Base-by-base conservation (phyloP, 306 rosid genomes). In the Luffa acutangula region DNA sequence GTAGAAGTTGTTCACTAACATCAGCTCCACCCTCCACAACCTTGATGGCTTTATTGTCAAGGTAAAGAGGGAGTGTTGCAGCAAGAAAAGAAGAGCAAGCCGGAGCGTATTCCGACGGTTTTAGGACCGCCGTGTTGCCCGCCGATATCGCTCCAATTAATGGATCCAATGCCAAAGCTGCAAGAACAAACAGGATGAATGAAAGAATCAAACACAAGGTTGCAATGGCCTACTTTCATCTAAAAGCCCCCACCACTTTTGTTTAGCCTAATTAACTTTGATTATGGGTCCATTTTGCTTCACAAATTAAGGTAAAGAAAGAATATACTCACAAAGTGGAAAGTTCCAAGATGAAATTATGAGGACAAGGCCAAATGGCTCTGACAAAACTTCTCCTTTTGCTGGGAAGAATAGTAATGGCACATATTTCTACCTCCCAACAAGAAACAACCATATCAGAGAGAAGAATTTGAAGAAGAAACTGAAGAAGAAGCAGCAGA, bases 131-230 rank as follows among this genome's bases (percentile, higher is more conserved):
- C 45, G 79, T 85, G 79, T 93, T 95, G 81, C 99, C 97, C 9
- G 97, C 99, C 33, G 97, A 86, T 85, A 93, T 87, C 54, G 99
- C 99, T 80, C 99, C 99, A 18, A 95, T 87, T 60, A 95, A 21
- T 36, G 99, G 99, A 81, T 95, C 99, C 90, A 95, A 76, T 43
- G 92, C 78, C 81, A 95, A 58, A 53, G 89, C 99, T 93, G 83
- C 89, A 65, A 84, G 57, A 15, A 6, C 1, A 72, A 71, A 58
- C 34, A 70, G 37, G 20, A n/a, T 59, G 54, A 48, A 48, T 48
- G 52, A 48, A 48, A 48, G 52, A 48, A 48, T 48, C 52, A 48
- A 48, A 7, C 13, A 48, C 13, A 9, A 48, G 59, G 8, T 53
- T 53, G 59, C 59, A 53, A 18, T 53, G 14, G 2, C 57, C 63